Percentiles rank a stretch among this genome's conserved stretches.
phyloP scores from a whole-genome alignment of 176 grass and related monocot species.

The Saccharum spontaneum region DNA sequence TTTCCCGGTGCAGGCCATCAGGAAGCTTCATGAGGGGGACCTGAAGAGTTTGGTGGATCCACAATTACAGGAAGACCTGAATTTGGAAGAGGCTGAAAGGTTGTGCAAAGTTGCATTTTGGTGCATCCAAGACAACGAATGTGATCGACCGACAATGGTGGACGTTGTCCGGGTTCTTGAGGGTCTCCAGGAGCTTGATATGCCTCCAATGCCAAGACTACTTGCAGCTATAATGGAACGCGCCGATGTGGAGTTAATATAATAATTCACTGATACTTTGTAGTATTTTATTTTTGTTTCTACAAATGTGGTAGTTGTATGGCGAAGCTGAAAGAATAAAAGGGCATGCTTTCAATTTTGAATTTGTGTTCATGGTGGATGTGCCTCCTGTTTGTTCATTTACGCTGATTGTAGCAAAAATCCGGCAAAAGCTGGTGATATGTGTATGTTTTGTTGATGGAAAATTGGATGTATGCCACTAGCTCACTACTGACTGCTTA shows the following conservation, averaged over 20 bases:
- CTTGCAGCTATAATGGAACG: conserved; percentile 30
- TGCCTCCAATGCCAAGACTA: conserved; percentile 47
- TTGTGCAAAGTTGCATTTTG: conserved; percentile 47
- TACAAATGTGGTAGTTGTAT: background rate
- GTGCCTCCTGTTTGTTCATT: background rate
- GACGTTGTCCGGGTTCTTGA: conserved; percentile 47
- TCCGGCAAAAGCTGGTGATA: background rate
- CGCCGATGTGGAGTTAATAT: background rate
- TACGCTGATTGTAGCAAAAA: background rate
- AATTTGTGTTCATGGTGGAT: background rate
- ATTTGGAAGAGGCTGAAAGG: conserved; percentile 32
- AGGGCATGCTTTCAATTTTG: background rate
- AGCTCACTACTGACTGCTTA: background rate
- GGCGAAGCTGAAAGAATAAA: background rate
- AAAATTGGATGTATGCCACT: background rate
- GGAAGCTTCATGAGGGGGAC: conserved; percentile 30
- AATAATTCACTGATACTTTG: background rate
- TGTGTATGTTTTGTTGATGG: background rate
- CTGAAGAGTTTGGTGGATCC: conserved; percentile 40
- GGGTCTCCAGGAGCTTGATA: conserved; percentile 25
- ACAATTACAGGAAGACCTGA: conserved; percentile 10
- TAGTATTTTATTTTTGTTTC: background rate
- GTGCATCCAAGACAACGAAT: conserved; percentile 51
- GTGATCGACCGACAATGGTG: conserved; percentile 32
- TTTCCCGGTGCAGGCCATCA: conserved; percentile 34